Percentiles rank a stretch among this genome's conserved stretches.
Evolutionary conservation across 1,284 basidiomycete species (phyloP).

Genomic region (Sutorius eximius): DNA sequence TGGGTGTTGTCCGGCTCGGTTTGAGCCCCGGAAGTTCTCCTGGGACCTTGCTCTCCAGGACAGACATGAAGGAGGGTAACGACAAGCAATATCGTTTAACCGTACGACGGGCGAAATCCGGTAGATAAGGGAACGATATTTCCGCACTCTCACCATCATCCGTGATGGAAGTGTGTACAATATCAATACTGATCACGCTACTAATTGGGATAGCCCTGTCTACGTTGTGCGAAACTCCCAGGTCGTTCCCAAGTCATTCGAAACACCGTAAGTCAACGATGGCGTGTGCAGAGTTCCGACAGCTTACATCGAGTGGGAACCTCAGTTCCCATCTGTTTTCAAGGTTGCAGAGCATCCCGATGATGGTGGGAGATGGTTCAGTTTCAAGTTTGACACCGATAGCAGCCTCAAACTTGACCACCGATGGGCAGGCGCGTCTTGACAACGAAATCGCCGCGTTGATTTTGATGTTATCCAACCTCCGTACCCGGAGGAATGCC

Average conservation of each 20-base stretch:
- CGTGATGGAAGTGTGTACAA: neutral
- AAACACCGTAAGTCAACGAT: neutral
- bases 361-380: neutral
- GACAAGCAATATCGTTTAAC: neutral
- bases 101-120: neutral
- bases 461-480: constrained; percentile 28
- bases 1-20: neutral
- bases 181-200: too few relatives aligned
- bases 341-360: neutral
- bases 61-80: constrained; percentile 10
- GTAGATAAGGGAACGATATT: neutral
- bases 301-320: neutral
- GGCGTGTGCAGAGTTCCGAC: neutral
- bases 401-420: neutral
- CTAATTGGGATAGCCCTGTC: too few relatives aligned
- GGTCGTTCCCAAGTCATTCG: neutral
- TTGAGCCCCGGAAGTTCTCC: constrained; percentile 12
- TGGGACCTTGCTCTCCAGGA: constrained; percentile 1
- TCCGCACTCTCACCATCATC: neutral
- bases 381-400: neutral
- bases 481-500: constrained; percentile 35
- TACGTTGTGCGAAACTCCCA: too few relatives aligned
- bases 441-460: constrained; percentile 36
- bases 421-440: constrained; percentile 23
- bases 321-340: neutral